phyloP scores from a whole-genome alignment of 495 filamentous ascomycete genomes.

The Penicillium goetzii region DNA sequence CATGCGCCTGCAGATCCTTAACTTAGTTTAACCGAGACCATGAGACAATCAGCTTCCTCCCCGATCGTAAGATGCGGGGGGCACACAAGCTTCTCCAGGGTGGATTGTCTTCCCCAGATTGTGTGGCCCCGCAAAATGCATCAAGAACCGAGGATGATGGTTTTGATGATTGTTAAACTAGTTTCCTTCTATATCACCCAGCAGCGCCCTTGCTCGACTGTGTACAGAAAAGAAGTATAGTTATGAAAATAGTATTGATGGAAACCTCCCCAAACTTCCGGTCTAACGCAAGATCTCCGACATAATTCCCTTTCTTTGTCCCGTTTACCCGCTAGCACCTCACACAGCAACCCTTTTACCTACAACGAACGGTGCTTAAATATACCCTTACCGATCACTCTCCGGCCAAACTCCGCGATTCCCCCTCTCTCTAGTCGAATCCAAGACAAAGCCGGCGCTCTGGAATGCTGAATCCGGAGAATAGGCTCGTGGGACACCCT shows the following conservation, averaged over 20 bases:
- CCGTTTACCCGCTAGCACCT: neutral
- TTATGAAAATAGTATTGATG: neutral
- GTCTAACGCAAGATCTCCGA: neutral
- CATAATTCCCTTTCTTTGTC: neutral
- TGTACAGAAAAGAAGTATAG: neutral
- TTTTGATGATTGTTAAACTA: too few species aligned
- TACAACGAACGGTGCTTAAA: neutral
- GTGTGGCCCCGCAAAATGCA: neutral
- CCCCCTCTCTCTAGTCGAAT: neutral
- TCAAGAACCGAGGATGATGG: neutral
- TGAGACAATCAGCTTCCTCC: neutral
- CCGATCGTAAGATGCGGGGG: neutral
- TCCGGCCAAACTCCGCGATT: neutral
- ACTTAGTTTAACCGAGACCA: neutral
- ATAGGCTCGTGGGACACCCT: neutral
- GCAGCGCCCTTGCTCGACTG: too few species aligned
- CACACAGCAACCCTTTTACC: neutral
- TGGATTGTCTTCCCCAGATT: constrained; percentile 1
- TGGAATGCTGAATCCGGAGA: constrained; percentile 9
- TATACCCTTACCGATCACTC: neutral
- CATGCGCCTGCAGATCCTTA: neutral
- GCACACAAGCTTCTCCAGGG: neutral
- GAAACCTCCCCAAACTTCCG: neutral
- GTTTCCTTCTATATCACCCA: too few species aligned
- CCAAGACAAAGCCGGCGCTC: constrained; percentile 8